These are phyloP conservation scores for Suillus brevipes DNA, from an alignment of 768 basidiomycete genomes.

Conservation along the genomic window DNA sequence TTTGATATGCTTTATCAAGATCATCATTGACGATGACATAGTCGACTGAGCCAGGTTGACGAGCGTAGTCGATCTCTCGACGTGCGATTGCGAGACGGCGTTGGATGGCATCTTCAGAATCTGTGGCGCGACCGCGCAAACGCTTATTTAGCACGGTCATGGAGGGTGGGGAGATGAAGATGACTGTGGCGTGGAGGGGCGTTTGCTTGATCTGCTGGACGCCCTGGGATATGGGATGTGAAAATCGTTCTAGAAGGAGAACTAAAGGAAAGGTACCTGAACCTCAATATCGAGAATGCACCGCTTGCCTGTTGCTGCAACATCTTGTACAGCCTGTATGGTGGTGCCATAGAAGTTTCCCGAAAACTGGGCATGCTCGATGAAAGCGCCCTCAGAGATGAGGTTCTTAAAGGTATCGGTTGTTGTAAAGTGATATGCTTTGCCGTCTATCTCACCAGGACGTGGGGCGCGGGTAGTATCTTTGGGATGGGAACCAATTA, in stretches of 20 bases:
- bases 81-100: constrained; percentile 78
- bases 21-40: constrained; percentile 90
- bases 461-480: constrained; percentile 90
- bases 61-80: constrained; percentile 82
- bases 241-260: constrained; percentile 8
- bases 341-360: constrained; percentile 94
- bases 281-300: constrained; percentile 97
- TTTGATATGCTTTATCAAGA: constrained; percentile 74
- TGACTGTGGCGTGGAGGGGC: constrained; percentile 77
- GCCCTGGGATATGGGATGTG: constrained; percentile 53
- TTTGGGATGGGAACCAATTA: constrained; percentile 29
- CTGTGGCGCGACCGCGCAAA: constrained; percentile 80
- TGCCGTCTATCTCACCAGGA: constrained; percentile 78
- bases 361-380: constrained; percentile 93
- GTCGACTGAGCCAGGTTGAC: constrained; percentile 72
- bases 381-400: constrained; percentile 72
- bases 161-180: constrained; percentile 91
- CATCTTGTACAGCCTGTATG: constrained; percentile 68
- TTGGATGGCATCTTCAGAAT: constrained; percentile 68
- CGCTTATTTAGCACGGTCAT: constrained; percentile 68
- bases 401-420: constrained; percentile 70
- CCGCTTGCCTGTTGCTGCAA: constrained; percentile 67
- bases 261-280: constrained; percentile 57
- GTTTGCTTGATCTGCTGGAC: constrained; percentile 90
- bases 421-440: constrained; percentile 85